Percentiles rank a stretch among this genome's conserved stretches.
These are phyloP conservation scores for Penicillium sclerotiorum DNA, from an alignment of 2,329 filamentous ascomycete species.

Conservation along the genomic window DNA sequence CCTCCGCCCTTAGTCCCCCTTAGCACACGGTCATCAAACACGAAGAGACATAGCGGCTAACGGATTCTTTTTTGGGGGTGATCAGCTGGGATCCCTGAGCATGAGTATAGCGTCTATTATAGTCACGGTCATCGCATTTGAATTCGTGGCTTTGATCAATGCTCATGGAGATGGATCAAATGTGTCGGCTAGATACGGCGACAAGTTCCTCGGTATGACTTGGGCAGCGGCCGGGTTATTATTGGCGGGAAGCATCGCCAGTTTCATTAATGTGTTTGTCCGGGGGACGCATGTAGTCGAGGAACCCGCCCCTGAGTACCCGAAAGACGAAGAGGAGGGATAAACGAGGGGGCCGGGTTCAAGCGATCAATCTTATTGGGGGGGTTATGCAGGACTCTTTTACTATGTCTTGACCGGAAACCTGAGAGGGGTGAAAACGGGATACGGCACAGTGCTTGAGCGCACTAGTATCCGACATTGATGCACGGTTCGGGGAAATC, in stretches of 20 bases:
- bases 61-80: background rate
- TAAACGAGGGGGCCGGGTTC: constrained; percentile 3
- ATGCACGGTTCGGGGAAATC: constrained; percentile 11
- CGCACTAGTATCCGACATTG: background rate
- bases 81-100: constrained; percentile 56
- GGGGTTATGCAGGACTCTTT: background rate
- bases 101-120: constrained; percentile 76
- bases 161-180: constrained; percentile 54
- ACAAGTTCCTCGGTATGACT: constrained; percentile 60
- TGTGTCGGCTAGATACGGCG: constrained; percentile 53
- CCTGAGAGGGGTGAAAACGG: background rate
- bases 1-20: background rate
- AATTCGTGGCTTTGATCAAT: constrained; percentile 57
- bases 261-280: constrained; percentile 31
- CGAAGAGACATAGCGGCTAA: background rate
- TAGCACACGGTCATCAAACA: no score
- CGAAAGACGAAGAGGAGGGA: constrained; percentile 24
- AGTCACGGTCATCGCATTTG: constrained; percentile 63
- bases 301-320: constrained; percentile 5
- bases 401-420: no score
- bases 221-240: constrained; percentile 56
- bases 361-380: no score
- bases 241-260: constrained; percentile 33
- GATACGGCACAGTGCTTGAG: background rate
- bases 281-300: constrained; percentile 7